Evolutionary conservation across 805 yeast genomes (phyloP).

Genomic region (Metschnikowia gelsemii): DNA sequence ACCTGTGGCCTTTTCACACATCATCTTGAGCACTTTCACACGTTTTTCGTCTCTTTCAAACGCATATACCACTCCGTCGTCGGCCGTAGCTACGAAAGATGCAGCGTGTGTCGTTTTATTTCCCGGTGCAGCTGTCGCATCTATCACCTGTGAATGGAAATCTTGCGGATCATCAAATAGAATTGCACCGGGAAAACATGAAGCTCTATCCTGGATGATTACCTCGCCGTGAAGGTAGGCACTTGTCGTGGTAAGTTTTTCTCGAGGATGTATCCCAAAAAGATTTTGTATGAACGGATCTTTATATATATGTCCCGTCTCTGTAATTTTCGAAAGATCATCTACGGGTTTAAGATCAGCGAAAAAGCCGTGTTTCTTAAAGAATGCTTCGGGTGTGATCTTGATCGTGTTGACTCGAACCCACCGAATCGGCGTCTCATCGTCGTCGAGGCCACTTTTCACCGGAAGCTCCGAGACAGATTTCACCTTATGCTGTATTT

Average conservation of each 20-base stretch:
- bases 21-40: conserved; percentile 64
- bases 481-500: conserved; percentile 66
- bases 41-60: conserved; percentile 83
- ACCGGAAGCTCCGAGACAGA: conserved; percentile 48
- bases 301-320: conserved; percentile 60
- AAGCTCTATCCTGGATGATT: conserved; percentile 93
- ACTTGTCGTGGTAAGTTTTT: conserved; percentile 62
- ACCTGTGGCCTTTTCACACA: conserved; percentile 70
- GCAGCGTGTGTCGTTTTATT: conserved; percentile 95
- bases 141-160: conserved; percentile 64
- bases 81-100: conserved; percentile 46
- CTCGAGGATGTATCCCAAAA: conserved; percentile 79
- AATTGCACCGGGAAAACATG: conserved; percentile 93
- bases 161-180: conserved; percentile 52
- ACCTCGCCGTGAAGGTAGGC: conserved; percentile 73
- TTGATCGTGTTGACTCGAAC: conserved; percentile 69
- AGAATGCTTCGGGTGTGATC: conserved; percentile 38
- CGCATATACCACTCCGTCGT: conserved; percentile 58
- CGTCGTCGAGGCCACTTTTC: conserved; percentile 44
- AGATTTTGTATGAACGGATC: conserved; percentile 75
- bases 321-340: conserved; percentile 40
- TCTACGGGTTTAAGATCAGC: conserved; percentile 46
- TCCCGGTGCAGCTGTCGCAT: conserved; percentile 98
- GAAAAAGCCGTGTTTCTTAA: conserved; percentile 39
- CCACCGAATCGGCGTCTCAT: conserved; percentile 80